A percentile compares a stretch with the other conserved stretches of the same genome.
Conservation (phyloP, 345 rosid species). For the Excoecaria cochinchinensis region DNA sequence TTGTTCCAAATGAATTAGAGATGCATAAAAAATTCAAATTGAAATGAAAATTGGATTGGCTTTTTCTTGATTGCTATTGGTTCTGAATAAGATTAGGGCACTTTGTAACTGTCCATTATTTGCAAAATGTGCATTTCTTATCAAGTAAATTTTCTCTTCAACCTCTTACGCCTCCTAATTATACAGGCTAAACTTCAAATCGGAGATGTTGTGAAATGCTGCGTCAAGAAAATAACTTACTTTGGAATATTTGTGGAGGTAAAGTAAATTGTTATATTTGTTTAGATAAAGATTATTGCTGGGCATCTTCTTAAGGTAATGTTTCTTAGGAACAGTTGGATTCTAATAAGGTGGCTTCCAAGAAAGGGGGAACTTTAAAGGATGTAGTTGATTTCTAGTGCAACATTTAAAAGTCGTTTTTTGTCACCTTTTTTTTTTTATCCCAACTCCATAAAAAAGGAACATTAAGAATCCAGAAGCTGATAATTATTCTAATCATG, state of each 20-base stretch:
- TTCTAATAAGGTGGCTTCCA: neutral
- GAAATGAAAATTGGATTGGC: conserved; percentile 1
- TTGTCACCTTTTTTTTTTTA: neutral
- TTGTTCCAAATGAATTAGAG: neutral
- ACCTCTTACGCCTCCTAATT: conserved; percentile 22
- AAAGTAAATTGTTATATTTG: conserved; percentile 10
- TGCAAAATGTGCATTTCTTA: conserved; percentile 9
- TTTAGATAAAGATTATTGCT: neutral
- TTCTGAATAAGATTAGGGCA: conserved; percentile 3
- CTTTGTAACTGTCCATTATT: neutral
- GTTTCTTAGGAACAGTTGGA: neutral
- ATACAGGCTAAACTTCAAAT: conserved; percentile 77
- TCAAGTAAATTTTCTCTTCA: conserved; percentile 9
- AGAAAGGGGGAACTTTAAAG: neutral
- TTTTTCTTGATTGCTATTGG: conserved; percentile 8
- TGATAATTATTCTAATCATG: neutral
- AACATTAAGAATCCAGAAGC: neutral
- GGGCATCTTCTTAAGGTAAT: neutral
- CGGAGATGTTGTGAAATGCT: conserved; percentile 87
- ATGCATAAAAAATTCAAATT: neutral
- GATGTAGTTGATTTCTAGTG: neutral
- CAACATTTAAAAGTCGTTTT: neutral
- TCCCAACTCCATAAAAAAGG: conserved; percentile 3
- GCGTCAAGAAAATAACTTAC: conserved; percentile 83
- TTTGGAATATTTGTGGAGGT: conserved; percentile 96